Evolutionary conservation across 1,284 basidiomycete species (phyloP).

Genomic region (Leccinum ambiguum): DNA sequence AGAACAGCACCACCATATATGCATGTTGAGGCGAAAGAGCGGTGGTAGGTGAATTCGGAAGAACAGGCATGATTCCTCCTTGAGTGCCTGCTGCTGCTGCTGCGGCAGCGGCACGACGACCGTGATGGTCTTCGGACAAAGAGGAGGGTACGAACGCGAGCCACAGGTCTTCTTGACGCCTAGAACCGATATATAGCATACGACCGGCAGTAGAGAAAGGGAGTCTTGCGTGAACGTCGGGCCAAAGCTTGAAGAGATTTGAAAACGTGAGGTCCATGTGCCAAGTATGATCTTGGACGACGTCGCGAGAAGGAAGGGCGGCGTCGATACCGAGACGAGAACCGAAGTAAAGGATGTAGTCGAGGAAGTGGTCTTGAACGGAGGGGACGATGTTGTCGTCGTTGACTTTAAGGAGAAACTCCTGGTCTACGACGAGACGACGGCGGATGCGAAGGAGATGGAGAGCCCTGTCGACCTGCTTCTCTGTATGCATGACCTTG

Average conservation of each 20-base stretch:
- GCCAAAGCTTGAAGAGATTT: constrained; percentile 6
- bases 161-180: constrained; percentile 12
- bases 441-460: not conserved
- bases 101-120: not conserved
- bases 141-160: constrained; percentile 8
- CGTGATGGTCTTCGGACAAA: not conserved
- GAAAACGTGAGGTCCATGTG: constrained; percentile 10
- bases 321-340: constrained; percentile 6
- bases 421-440: not conserved
- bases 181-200: constrained; percentile 10
- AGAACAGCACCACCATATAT: constrained; percentile 11
- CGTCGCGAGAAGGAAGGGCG: not conserved
- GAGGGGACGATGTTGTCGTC: constrained; percentile 1
- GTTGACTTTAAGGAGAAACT: not conserved
- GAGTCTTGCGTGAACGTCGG: not conserved
- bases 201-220: constrained; percentile 8
- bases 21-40: not conserved
- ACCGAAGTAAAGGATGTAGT: constrained; percentile 11
- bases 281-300: constrained; percentile 4
- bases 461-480: not conserved
- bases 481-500: not conserved
- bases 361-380: constrained; percentile 7
- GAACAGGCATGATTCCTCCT: not conserved
- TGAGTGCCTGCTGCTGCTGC: too few species aligned
- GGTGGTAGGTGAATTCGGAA: not conserved